Evolutionary conservation across 768 basidiomycete genomes (phyloP).

Genomic region (Pleurotus cornucopiae): DNA sequence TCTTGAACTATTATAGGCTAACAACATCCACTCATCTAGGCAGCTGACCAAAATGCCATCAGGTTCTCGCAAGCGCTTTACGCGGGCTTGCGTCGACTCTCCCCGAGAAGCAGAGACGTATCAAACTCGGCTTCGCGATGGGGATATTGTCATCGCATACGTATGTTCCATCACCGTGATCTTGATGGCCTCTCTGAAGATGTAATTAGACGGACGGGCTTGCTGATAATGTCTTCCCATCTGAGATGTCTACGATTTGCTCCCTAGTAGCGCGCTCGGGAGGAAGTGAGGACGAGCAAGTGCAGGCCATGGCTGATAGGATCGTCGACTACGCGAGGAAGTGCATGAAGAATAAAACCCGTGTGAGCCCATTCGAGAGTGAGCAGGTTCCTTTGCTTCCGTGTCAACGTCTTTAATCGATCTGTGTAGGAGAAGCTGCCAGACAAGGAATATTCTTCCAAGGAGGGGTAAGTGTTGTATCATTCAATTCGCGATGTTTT

Average conservation of each 20-base stretch:
- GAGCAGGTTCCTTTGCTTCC: slow-evolving; percentile 19
- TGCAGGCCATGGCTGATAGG: slow-evolving; percentile 68
- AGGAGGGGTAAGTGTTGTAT: slow-evolving; percentile 60
- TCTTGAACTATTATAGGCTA: background rate
- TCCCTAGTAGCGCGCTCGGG: slow-evolving; percentile 56
- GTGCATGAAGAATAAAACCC: slow-evolving; percentile 64
- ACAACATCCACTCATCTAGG: slow-evolving; percentile 23
- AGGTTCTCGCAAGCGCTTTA: slow-evolving; percentile 35
- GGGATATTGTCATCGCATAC: slow-evolving; percentile 49
- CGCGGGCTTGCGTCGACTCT: slow-evolving; percentile 49
- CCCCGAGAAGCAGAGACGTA: slow-evolving; percentile 43
- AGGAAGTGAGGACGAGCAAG: slow-evolving; percentile 55
- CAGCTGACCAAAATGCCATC: slow-evolving; percentile 52
- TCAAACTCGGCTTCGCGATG: slow-evolving; percentile 41
- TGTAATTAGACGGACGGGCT: slow-evolving; percentile 46
- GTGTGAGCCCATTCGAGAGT: slow-evolving; percentile 76
- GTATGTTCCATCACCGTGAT: slow-evolving; percentile 21
- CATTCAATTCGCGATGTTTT: slow-evolving; percentile 5
- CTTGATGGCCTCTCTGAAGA: slow-evolving; percentile 21
- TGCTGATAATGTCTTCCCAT: slow-evolving; percentile 60
- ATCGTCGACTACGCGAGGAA: slow-evolving; percentile 63
- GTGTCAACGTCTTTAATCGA: background rate
- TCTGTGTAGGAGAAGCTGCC: slow-evolving; percentile 50
- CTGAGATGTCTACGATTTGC: slow-evolving; percentile 70
- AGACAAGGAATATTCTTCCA: slow-evolving; percentile 60